phyloP scores from a whole-genome alignment of 2,329 filamentous ascomycete species.

The Colletotrichum destructivum region DNA sequence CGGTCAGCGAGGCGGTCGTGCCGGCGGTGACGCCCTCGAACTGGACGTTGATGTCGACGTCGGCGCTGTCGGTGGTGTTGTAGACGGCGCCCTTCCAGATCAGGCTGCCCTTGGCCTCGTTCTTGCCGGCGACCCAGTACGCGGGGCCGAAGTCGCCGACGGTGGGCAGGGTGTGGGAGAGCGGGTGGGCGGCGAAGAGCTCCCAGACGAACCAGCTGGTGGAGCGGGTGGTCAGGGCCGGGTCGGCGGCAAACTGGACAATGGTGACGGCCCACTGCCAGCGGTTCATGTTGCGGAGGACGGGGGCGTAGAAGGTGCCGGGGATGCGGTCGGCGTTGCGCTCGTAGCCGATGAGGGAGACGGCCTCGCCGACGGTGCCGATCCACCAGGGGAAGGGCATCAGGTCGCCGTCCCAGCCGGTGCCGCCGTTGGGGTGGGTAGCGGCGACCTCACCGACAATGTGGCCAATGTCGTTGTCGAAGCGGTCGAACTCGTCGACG shows the following conservation, averaged over 20 bases:
- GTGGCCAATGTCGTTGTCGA: slow-evolving; percentile 63
- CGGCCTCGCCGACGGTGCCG: slow-evolving; percentile 74
- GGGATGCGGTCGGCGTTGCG: slow-evolving; percentile 73
- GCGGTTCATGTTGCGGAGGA: slow-evolving; percentile 64
- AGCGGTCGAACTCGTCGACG: slow-evolving; percentile 64
- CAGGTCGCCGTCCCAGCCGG: slow-evolving; percentile 61
- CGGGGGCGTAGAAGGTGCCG: slow-evolving; percentile 66
- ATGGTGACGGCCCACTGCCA: slow-evolving; percentile 69
- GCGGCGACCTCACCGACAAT: slow-evolving; percentile 68
- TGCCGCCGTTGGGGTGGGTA: slow-evolving; percentile 67
- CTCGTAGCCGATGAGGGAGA: slow-evolving; percentile 77
- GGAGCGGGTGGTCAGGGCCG: slow-evolving; percentile 63
- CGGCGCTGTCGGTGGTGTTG: slow-evolving; percentile 62
- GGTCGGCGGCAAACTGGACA: slow-evolving; percentile 64
- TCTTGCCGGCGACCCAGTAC: slow-evolving; percentile 66
- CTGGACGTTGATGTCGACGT: slow-evolving; percentile 61
- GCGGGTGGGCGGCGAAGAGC: slow-evolving; percentile 61
- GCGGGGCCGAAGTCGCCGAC: slow-evolving; percentile 60
- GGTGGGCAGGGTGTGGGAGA: slow-evolving; percentile 63
- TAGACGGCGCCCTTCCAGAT: slow-evolving; percentile 69
- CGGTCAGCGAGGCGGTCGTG: slow-evolving; percentile 58
- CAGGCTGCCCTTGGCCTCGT: slow-evolving; percentile 56
- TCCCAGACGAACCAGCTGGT: slow-evolving; percentile 67
- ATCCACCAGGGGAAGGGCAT: slow-evolving; percentile 70
- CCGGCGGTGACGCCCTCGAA: slow-evolving; percentile 62